phyloP scores from a whole-genome alignment of 495 filamentous ascomycete species.

The Lepidopterella palustris region DNA sequence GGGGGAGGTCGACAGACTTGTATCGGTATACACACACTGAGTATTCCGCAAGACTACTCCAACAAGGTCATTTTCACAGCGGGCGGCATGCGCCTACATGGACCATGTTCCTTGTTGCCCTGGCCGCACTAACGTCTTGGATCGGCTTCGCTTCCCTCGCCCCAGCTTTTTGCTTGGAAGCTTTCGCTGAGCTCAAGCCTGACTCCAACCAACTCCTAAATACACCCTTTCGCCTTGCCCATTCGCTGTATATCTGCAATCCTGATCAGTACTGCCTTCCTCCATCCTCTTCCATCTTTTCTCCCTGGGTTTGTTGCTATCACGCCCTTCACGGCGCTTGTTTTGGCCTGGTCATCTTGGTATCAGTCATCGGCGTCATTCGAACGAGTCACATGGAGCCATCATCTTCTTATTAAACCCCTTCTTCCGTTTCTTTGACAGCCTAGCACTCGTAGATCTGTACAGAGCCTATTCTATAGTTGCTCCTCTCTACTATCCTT shows the following conservation, averaged over 20 bases:
- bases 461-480: background rate
- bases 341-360: slow-evolving; percentile 16
- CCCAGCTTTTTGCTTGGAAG: background rate
- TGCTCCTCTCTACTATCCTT: background rate
- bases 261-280: background rate
- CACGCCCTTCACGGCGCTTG: background rate
- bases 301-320: background rate
- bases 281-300: background rate
- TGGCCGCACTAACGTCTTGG: background rate
- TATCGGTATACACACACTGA: background rate
- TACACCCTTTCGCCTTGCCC: background rate
- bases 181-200: background rate
- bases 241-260: background rate
- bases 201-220: background rate
- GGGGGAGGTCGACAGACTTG: background rate
- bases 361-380: slow-evolving; percentile 29
- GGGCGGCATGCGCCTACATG: background rate
- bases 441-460: slow-evolving; percentile 5
- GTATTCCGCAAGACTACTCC: background rate
- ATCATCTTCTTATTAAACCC: slow-evolving; percentile 14
- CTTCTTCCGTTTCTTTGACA: slow-evolving; percentile 18
- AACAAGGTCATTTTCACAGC: background rate
- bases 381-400: slow-evolving; percentile 24
- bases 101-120: background rate
- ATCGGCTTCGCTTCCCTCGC: background rate